Base-by-base conservation (phyloP, 179 eudicot genomes). In the Nepenthes alata region DNA sequence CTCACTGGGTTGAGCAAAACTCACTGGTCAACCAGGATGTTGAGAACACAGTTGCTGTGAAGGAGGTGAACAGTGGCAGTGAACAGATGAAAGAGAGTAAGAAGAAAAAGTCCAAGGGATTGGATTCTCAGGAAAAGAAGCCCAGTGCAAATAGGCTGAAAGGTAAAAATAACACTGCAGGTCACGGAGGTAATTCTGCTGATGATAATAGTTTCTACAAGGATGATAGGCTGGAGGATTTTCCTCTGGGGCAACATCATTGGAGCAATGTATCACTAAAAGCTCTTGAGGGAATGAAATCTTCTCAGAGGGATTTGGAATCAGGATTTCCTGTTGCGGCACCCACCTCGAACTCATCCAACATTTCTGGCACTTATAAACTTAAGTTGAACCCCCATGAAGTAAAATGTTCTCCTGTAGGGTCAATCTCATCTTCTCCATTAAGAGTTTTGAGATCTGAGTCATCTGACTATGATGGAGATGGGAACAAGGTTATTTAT, bases 331-430 rank as follows among this genome's bases (percentile, higher is more conserved):
- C 76, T 25, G 75, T 66, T 67, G 53, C 57, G 70, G 76, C 78
- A 39, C 61, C 78, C 51, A 67, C 80, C 63, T 76, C 80, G 58
- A 76, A 80, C 72, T 76, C 83, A 37, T 73, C 83, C 35, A 79
- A 79, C 38, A 13, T 68, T 37, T 67, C 71, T 1, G 49, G 59
- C 47, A 64, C 76, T 34, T 47, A 7, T 47, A 76, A 68, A 65
- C 67, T 70, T 56, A 76, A 68, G 65, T 61, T 65, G 14, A 70
- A 68, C 67, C 65, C 61, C 58, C 58, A 9, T 48, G 70, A 66
- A 59, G 65, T 60, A 62, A 74, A 71, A 57, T 68, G 72, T 35
- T 79, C 80, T 9, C 72, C 81, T 56, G 72, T 62, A 54, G 80
- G 69, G 47, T 79, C 81, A 35, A 71, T 76, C 49, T 71, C 80